A percentile compares a stretch with the other conserved stretches of the same genome.
Evolutionary conservation across 2,329 filamentous ascomycete species (phyloP).

Genomic region (Ceratocystis colombiana): DNA sequence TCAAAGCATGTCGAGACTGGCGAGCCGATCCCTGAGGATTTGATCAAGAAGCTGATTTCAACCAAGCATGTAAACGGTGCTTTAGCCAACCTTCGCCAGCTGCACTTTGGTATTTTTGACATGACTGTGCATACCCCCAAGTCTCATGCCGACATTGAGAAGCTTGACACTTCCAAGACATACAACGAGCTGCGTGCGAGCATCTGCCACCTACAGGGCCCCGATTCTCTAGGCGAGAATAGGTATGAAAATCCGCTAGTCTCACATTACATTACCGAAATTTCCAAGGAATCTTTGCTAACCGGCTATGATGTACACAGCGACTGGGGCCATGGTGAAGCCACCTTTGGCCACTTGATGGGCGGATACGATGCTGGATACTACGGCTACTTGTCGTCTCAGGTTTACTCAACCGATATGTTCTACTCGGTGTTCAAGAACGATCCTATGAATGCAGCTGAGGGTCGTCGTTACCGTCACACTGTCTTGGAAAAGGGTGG

Average conservation of each 20-base stretch:
- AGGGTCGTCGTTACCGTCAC: slow-evolving; percentile 67
- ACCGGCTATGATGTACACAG: slow-evolving; percentile 30
- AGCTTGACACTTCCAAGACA: slow-evolving; percentile 52
- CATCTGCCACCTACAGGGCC: slow-evolving; percentile 64
- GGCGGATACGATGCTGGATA: slow-evolving; percentile 80
- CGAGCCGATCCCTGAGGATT: slow-evolving; percentile 61
- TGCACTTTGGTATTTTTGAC: slow-evolving; percentile 74
- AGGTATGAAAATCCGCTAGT: slow-evolving; percentile 35
- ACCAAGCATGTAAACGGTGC: slow-evolving; percentile 76
- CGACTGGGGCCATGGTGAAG: slow-evolving; percentile 66
- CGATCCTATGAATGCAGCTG: slow-evolving; percentile 64
- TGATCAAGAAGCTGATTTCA: slow-evolving; percentile 62
- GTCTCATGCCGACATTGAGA: slow-evolving; percentile 57
- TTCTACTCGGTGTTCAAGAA: slow-evolving; percentile 70
- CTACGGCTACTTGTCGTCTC: slow-evolving; percentile 63
- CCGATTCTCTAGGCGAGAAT: slow-evolving; percentile 52
- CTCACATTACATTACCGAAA: neutral
- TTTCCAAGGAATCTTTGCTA: neutral
- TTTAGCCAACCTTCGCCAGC: slow-evolving; percentile 65
- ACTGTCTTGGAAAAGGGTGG: slow-evolving; percentile 69
- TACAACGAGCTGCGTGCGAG: slow-evolving; percentile 66
- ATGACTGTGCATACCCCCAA: slow-evolving; percentile 68
- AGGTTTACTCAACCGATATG: slow-evolving; percentile 80
- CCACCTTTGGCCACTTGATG: slow-evolving; percentile 72
- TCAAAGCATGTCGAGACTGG: slow-evolving; percentile 64